Conservation (phyloP, 331 rosid species). For the Cucumis variabilis region DNA sequence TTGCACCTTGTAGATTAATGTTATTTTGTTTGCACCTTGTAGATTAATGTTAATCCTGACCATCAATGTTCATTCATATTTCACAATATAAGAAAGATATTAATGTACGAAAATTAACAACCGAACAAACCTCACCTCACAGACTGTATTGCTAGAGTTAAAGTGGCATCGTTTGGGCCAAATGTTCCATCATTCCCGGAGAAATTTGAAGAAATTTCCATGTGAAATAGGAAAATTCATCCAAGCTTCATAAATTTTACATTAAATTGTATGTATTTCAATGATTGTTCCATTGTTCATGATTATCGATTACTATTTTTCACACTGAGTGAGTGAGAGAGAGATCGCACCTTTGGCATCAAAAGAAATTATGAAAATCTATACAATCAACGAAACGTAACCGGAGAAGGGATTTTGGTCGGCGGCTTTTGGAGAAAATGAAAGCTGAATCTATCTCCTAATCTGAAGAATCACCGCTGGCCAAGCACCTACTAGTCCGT, state of each 20-base stretch:
- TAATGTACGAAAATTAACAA: slow-evolving; percentile 13
- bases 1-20: too few species aligned
- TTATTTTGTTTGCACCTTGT: too few species aligned
- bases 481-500: too few species aligned
- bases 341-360: slow-evolving; percentile 1
- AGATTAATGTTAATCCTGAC: too few species aligned
- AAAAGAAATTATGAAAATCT: not conserved
- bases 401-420: too few species aligned
- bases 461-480: too few species aligned
- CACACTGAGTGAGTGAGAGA: not conserved
- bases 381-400: not conserved
- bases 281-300: not conserved
- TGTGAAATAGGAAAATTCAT: not conserved
- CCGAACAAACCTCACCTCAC: not conserved
- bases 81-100: not conserved
- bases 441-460: too few species aligned
- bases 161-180: not conserved
- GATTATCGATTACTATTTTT: not conserved
- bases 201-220: not conserved
- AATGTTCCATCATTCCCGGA: slow-evolving; percentile 19
- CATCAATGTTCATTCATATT: not conserved
- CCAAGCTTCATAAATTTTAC: not conserved
- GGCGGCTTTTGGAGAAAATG: too few species aligned
- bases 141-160: not conserved
- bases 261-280: not conserved